Evolutionary conservation across 2,329 filamentous ascomycete genomes (phyloP).

Genomic region (Cryphonectria nitschkei): DNA sequence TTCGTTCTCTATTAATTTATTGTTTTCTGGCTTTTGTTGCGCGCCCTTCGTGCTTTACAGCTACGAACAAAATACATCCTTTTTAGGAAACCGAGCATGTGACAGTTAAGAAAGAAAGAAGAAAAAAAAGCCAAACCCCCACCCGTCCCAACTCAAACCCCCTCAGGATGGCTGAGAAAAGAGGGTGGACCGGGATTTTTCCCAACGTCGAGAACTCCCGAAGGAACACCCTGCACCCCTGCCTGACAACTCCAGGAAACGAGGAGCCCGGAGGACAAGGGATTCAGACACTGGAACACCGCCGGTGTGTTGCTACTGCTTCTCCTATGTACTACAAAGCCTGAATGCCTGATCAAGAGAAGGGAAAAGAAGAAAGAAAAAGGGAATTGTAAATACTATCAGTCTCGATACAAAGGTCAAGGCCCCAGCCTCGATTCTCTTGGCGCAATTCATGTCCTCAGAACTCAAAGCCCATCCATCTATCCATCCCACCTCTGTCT

Average conservation of each 20-base stretch:
- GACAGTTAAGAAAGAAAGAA: background rate
- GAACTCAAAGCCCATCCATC: too few species aligned
- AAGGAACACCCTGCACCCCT: constrained; percentile 4
- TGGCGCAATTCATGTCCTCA: too few species aligned
- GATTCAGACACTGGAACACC: background rate
- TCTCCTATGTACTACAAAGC: background rate
- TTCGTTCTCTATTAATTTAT: background rate
- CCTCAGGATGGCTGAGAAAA: background rate
- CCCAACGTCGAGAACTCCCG: background rate
- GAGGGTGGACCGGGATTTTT: background rate
- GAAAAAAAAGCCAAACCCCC: too few species aligned
- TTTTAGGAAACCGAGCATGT: background rate
- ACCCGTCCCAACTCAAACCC: too few species aligned
- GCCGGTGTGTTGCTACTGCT: background rate
- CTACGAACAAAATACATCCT: background rate
- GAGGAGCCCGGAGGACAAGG: background rate
- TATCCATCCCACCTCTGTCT: background rate
- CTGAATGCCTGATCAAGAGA: background rate
- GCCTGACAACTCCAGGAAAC: background rate
- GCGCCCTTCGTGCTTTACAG: background rate
- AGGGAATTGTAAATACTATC: too few species aligned
- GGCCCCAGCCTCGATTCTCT: too few species aligned
- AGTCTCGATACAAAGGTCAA: too few species aligned
- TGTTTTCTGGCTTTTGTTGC: background rate
- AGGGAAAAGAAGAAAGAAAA: too few species aligned